These are phyloP conservation scores for Pterothamnion heteromorphum DNA, from an alignment of 31 red algal genomes.

Conservation along the genomic window DNA sequence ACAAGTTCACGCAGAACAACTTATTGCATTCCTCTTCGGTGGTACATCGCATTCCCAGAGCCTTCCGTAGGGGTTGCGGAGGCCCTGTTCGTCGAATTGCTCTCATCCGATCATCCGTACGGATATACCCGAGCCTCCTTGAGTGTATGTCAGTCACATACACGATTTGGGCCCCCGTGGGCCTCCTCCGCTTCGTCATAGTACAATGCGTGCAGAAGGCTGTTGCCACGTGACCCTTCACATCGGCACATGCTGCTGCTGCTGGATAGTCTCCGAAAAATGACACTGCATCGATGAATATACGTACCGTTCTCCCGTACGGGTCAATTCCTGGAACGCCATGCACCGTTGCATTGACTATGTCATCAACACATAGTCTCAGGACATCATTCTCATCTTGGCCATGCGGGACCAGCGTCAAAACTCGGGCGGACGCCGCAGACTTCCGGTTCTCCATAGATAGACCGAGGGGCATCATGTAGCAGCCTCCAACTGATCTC, in stretches of 20 bases:
- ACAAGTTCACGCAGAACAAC: neutral
- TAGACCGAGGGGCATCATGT: neutral
- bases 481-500: neutral
- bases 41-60: neutral
- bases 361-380: too few relatives aligned
- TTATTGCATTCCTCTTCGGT: neutral
- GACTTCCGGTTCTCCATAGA: neutral
- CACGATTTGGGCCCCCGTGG: neutral
- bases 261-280: constrained; percentile 6
- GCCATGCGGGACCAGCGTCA: neutral
- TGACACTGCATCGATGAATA: neutral
- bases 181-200: neutral
- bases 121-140: neutral
- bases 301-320: neutral
- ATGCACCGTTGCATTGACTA: neutral
- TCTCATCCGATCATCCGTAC: neutral
- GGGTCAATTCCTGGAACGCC: neutral
- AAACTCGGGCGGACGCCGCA: neutral
- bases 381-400: too few relatives aligned
- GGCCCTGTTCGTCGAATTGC: neutral
- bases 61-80: neutral
- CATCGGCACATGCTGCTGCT: too few relatives aligned
- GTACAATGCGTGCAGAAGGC: neutral
- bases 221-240: neutral
- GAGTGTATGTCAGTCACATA: neutral